Percentiles rank a stretch among this genome's conserved stretches.
Conservation (phyloP, 306 rosid genomes). For the Abrus precatorius region DNA sequence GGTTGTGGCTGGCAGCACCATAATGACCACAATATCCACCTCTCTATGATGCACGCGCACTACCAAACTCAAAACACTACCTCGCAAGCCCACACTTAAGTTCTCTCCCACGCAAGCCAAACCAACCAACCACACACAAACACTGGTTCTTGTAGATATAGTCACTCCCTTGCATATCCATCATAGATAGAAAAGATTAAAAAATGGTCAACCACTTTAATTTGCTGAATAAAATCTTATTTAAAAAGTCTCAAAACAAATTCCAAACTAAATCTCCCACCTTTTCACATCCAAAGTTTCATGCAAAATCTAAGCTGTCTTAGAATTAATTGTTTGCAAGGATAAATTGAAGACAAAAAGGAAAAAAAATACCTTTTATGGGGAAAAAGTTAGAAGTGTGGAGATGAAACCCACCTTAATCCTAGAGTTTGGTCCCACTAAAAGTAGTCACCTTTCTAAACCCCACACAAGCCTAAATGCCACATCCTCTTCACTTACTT, state of each 20-base stretch:
- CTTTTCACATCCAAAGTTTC: constrained; percentile 52
- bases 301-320: constrained; percentile 34
- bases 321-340: background rate
- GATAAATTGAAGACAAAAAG: constrained; percentile 14
- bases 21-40: constrained; percentile 73
- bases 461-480: constrained; percentile 34
- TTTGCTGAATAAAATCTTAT: constrained; percentile 61
- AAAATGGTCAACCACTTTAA: constrained; percentile 67
- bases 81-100: constrained; percentile 44
- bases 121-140: constrained; percentile 29
- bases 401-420: constrained; percentile 31
- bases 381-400: background rate
- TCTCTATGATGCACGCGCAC: constrained; percentile 69
- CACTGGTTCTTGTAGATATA: constrained; percentile 12
- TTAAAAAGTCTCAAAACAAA: constrained; percentile 62
- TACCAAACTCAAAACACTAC: constrained; percentile 82
- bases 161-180: constrained; percentile 32
- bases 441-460: constrained; percentile 52
- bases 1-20: constrained; percentile 82
- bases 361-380: background rate
- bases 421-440: constrained; percentile 51
- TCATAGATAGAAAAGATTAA: background rate
- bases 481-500: constrained; percentile 26
- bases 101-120: constrained; percentile 52
- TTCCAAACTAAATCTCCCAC: constrained; percentile 38